Conservation (phyloP, 148 eudicot genomes). For the Rhododendron ovatum region DNA sequence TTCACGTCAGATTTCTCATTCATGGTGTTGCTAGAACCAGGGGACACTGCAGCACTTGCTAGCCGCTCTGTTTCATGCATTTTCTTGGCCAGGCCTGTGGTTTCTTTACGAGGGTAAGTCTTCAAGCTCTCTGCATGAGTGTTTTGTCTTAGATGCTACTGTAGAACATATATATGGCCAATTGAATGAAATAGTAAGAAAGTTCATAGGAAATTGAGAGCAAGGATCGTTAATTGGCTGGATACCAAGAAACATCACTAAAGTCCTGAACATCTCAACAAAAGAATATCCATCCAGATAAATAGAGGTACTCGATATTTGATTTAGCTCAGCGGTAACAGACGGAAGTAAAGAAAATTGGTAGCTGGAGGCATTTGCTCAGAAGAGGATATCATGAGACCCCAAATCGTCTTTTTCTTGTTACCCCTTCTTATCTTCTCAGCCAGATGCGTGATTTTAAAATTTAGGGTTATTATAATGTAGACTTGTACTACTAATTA, state of each 20-base stretch:
- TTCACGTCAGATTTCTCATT: not conserved
- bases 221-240: not conserved
- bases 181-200: not conserved
- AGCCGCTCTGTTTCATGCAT: not conserved
- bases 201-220: not conserved
- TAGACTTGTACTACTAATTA: not conserved
- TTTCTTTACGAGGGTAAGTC: conserved; percentile 14
- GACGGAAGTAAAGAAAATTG: not conserved
- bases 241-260: not conserved
- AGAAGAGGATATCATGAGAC: not conserved
- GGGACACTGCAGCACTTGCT: not conserved
- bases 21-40: not conserved
- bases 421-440: not conserved
- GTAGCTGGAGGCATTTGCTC: not conserved
- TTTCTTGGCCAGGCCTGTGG: not conserved
- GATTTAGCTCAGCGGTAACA: not conserved
- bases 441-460: not conserved
- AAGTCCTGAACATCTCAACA: not conserved
- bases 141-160: not conserved
- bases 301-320: not conserved
- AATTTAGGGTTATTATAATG: not conserved
- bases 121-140: conserved; percentile 32
- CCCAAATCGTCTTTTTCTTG: not conserved
- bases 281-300: not conserved
- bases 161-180: not conserved